Evolutionary conservation across 345 rosid genomes (phyloP).

Genomic region (Gossypium longicalyx): DNA sequence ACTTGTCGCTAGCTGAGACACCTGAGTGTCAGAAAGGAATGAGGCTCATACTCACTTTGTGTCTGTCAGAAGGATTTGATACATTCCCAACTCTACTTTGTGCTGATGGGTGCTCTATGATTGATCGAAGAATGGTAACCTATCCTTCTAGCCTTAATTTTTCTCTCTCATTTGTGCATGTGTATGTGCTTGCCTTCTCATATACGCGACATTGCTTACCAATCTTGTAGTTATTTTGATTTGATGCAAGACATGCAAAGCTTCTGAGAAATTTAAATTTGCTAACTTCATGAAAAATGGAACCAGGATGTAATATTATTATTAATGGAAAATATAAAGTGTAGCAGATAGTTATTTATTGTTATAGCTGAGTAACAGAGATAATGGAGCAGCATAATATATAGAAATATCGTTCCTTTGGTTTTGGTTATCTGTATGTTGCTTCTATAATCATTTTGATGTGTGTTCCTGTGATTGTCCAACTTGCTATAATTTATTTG

Average conservation of each 20-base stretch:
- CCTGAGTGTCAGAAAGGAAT: conserved; percentile 76
- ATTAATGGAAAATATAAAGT: not conserved
- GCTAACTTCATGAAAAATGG: not conserved
- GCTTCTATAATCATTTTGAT: not conserved
- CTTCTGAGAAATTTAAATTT: not conserved
- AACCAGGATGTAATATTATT: not conserved
- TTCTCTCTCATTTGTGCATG: not conserved
- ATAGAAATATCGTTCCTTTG: not conserved
- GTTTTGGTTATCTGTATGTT: not conserved
- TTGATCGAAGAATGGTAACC: conserved; percentile 75
- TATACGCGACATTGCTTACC: not conserved
- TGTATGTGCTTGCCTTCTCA: not conserved
- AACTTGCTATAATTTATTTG: not conserved
- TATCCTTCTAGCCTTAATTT: not conserved
- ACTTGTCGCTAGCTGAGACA: conserved; percentile 50
- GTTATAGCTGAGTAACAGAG: not conserved
- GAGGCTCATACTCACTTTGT: conserved; percentile 58
- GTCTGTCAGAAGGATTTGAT: conserved; percentile 79
- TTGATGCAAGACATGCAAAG: not conserved
- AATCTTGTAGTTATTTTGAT: not conserved
- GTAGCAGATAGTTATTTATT: not conserved
- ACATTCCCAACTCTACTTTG: conserved; percentile 80
- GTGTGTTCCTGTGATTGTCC: not conserved
- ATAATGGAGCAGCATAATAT: not conserved
- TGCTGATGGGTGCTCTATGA: conserved; percentile 83